phyloP scores from a whole-genome alignment of 2,329 filamentous ascomycete genomes.

The Stemphylium lycopersici region DNA sequence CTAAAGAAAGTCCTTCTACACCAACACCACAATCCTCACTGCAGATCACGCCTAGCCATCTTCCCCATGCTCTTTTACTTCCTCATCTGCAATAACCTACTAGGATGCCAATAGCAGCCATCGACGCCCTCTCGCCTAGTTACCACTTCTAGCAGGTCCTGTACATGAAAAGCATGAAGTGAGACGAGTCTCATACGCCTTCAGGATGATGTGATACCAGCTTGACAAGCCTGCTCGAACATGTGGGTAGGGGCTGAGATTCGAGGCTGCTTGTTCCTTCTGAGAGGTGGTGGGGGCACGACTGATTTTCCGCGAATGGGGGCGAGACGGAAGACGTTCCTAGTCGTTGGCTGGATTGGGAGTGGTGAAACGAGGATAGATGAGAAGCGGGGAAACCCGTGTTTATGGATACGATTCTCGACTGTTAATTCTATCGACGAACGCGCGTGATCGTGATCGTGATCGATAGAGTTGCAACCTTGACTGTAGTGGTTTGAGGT shows the following conservation, averaged over 20 bases:
- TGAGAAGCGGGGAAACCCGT: not conserved
- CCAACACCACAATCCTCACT: constrained; percentile 9
- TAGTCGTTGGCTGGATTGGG: constrained; percentile 3
- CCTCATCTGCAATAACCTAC: constrained; percentile 21
- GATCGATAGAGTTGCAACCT: not conserved
- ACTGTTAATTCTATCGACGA: not conserved
- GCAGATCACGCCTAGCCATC: constrained; percentile 2
- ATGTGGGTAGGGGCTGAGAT: constrained; percentile 4
- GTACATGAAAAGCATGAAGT: constrained; percentile 10
- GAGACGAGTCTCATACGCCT: constrained; percentile 10
- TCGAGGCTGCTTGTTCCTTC: constrained; percentile 3
- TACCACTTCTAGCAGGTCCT: constrained; percentile 20
- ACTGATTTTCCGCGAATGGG: constrained; percentile 16
- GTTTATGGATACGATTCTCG: not conserved
- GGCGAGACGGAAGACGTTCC: constrained; percentile 4
- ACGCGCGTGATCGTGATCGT: not conserved
- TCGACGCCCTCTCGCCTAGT: constrained; percentile 16
- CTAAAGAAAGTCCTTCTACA: constrained; percentile 7
- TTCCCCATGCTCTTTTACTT: not conserved
- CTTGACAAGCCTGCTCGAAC: not conserved
- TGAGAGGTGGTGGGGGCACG: not conserved
- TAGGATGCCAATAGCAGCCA: constrained; percentile 30
- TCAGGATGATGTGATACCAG: constrained; percentile 15
- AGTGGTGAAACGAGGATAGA: constrained; percentile 11
- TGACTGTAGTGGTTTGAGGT: not conserved